Evolutionary conservation across 768 basidiomycete genomes (phyloP), one percentile per base, ranked within the genome.

Genomic region (Psilocybe azurescens): DNA sequence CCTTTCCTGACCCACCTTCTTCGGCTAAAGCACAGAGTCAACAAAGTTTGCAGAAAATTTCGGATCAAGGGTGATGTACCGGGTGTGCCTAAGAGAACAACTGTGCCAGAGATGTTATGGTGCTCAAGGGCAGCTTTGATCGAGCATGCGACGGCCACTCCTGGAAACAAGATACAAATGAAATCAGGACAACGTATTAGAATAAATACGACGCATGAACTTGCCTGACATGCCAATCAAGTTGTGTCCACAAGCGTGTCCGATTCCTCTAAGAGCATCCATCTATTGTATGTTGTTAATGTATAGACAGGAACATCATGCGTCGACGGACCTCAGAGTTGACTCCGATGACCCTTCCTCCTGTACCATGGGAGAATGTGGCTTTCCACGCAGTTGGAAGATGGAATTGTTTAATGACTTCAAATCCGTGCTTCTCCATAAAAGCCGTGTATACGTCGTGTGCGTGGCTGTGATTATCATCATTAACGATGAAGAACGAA

Each of bases 191-290:
- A 36, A 9, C 18, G 28, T 16, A 3, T 30, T 24, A 55, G 24
- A 9, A 48, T 7, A 29, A 36, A 13, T 16, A 38, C 3, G 4
- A 29, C 28, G 5, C 28, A 54, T 29, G 24, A 2, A 46, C 67
- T 18, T 62, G 75, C 79, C 79, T n/a, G 79, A 75, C 24, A 93
- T 90, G 1, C 89, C 91, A 55, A 94, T 94, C 52, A 94, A 77
- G 67, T 94, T 94, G 70, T 94, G 92, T 2, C 92, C 92, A 67
- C 92, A 94, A 1, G 89, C 90, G 64, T 91, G 90, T 0, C 90
- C 86, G 41, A 88, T 78, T 0, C 83, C 80, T 59, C 77, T 77
- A 32, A 89, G 76, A 1, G 88, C 89, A 58, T 88, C 87, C 87
- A 89, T 88, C 83, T 85, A 61, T n/a, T 6, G 53, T 36, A 28